Percentiles rank a stretch among this genome's conserved stretches.
phyloP scores from a whole-genome alignment of 1,284 basidiomycete genomes.

The Ceratobasidium sp. region DNA sequence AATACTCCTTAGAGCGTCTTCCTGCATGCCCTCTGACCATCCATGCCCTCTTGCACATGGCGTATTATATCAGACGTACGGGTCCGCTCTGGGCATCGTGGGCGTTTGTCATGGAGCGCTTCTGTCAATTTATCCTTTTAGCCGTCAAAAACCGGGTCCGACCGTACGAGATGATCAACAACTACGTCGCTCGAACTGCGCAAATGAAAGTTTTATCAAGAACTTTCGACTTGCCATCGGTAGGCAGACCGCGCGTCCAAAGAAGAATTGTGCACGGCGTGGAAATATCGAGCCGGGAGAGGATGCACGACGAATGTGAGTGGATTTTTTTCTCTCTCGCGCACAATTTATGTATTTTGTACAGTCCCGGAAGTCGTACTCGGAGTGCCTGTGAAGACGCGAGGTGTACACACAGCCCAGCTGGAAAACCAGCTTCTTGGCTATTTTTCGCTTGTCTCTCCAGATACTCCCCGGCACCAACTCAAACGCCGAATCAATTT shows the following conservation, averaged over 20 bases:
- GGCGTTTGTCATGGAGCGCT: too few species aligned
- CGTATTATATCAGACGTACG: slow-evolving; percentile 47
- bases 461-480: neutral
- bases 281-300: neutral
- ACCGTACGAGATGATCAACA: slow-evolving; percentile 47
- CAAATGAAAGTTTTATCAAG: slow-evolving; percentile 45
- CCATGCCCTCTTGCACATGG: slow-evolving; percentile 55
- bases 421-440: neutral
- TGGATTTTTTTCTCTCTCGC: neutral
- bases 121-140: slow-evolving; percentile 43
- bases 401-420: neutral
- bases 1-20: slow-evolving; percentile 48
- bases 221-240: slow-evolving; percentile 41
- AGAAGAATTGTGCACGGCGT: slow-evolving; percentile 31
- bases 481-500: slow-evolving; percentile 1
- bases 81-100: slow-evolving; percentile 57
- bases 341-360: neutral
- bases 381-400: slow-evolving; percentile 12
- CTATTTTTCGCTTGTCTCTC: neutral
- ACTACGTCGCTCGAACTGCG: slow-evolving; percentile 43
- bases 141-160: slow-evolving; percentile 44
- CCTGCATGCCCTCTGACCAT: slow-evolving; percentile 53
- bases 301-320: neutral
- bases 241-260: slow-evolving; percentile 12
- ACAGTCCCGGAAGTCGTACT: slow-evolving; percentile 1